Evolutionary conservation across 345 rosid species (phyloP), one percentile per base, ranked within the genome.

Genomic region (Firmiana major): DNA sequence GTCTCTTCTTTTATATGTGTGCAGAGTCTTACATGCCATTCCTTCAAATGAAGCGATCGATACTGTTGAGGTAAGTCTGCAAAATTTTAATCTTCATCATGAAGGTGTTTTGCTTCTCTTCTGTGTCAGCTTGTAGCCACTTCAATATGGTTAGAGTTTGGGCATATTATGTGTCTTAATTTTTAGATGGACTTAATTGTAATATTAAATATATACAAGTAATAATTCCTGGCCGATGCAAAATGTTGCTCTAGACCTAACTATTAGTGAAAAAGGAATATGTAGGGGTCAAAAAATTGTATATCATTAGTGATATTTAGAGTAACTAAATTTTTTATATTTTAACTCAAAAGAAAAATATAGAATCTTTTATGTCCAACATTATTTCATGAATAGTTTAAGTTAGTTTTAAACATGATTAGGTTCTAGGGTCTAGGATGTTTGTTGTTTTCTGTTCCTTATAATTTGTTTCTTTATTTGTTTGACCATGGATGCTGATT

Each of bases 41-140:
- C 98, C 99, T 60, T 84, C 98, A 42, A 92, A 89, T 36, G 99
- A 96, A 89, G 97, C 92, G 21, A 89, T 92, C 63, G 93, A 90
- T 79, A 89, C 89, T 22, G 97, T 92, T 36, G 97, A 92, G 93
- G 93, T 92, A 74, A 85, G 90, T 76, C 45, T 66, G 26, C 74
- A 6, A 31, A 15, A 7, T 26, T 42, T 58, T 45, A 43, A 13
- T 57, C 54, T 46, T 74, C n/a, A 7, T 17, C 42, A 9, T 42
- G 59, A 58, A 38, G 51, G 22, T 59, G 54, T n/a, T 49, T 15
- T 15, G 40, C 36, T 58, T 17, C 42, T 48, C 57, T 46, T 49
- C 6, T 70, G 16, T 9, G 7, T 24, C 42, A 16, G 43, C 36
- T 70, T 26, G 40, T 49, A 19, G 57, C 13, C 58, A 68, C 57